Conservation (phyloP, 306 rosid genomes). For the Vicia sativa region DNA sequence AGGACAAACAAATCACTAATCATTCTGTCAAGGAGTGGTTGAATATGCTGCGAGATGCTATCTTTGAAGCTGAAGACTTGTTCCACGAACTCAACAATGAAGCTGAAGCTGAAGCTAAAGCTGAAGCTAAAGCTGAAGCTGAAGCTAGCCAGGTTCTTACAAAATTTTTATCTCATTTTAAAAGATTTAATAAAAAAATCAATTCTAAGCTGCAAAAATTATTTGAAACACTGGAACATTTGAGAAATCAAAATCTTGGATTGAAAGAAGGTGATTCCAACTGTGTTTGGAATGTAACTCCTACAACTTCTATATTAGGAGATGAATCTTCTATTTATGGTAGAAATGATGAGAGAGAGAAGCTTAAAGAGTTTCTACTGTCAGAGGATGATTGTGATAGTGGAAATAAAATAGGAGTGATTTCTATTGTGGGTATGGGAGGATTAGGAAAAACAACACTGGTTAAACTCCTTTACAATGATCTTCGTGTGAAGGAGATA, state of each 20-base stretch:
- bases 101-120: too few species aligned
- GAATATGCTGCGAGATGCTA: constrained; percentile 5
- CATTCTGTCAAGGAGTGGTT: constrained; percentile 30
- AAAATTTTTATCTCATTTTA: not conserved
- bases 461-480: constrained; percentile 29
- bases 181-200: constrained; percentile 31
- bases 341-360: constrained; percentile 13
- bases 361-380: constrained; percentile 9
- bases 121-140: too few species aligned
- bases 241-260: not conserved
- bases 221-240: constrained; percentile 23
- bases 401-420: constrained; percentile 13
- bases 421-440: constrained; percentile 34
- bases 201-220: constrained; percentile 36
- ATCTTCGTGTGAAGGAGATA: not conserved
- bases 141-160: too few species aligned
- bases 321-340: constrained; percentile 25
- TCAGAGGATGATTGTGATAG: constrained; percentile 6
- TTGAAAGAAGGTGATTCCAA: constrained; percentile 23
- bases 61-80: not conserved
- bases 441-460: constrained; percentile 34
- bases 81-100: too few species aligned
- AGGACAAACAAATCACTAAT: constrained; percentile 26
- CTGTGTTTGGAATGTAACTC: constrained; percentile 1
- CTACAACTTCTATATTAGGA: constrained; percentile 17